phyloP scores from a whole-genome alignment of 2,329 filamentous ascomycete species.

The Ilyonectria sp. region DNA sequence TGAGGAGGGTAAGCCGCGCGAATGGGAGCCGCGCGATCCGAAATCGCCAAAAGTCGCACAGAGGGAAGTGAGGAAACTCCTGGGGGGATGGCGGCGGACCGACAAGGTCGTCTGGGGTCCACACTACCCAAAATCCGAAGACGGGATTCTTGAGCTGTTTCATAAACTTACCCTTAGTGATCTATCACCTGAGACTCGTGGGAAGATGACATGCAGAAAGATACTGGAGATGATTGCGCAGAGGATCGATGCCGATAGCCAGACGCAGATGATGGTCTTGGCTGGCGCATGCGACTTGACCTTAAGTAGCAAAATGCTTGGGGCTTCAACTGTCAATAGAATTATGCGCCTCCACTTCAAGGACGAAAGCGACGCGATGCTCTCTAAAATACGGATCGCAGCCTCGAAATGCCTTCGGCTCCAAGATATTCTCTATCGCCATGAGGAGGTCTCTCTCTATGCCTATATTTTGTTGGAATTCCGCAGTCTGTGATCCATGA shows the following conservation, averaged over 20 bases:
- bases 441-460: background rate
- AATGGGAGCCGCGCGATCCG: background rate
- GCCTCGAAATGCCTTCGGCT: background rate
- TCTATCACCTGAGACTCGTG: background rate
- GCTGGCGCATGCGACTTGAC: background rate
- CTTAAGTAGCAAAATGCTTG: background rate
- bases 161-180: background rate
- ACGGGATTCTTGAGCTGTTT: conserved; percentile 1
- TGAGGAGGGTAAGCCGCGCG: conserved; percentile 1
- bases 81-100: background rate
- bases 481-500: background rate
- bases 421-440: background rate
- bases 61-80: conserved; percentile 2
- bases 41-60: conserved; percentile 1
- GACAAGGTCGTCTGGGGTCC: conserved; percentile 1
- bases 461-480: background rate
- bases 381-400: background rate
- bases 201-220: background rate
- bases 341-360: background rate
- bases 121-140: conserved; percentile 2
- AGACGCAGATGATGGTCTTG: background rate
- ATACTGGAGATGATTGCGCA: background rate
- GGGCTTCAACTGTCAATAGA: background rate
- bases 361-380: background rate
- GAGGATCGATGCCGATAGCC: background rate